Evolutionary conservation across 768 basidiomycete species (phyloP).

Genomic region (Psilocybe sp.): DNA sequence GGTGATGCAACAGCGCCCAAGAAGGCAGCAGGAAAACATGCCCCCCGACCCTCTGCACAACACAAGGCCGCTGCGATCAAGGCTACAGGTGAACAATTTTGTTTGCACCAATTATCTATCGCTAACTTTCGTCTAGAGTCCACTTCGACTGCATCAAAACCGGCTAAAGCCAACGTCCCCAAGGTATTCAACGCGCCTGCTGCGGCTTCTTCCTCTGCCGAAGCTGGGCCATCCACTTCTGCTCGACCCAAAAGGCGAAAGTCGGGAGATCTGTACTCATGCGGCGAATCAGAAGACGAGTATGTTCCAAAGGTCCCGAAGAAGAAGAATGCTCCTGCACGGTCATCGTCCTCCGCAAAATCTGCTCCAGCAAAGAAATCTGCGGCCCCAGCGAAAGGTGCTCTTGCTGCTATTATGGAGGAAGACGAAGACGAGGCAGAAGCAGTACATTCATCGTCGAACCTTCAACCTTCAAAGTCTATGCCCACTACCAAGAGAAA

Average conservation of each 20-base stretch:
- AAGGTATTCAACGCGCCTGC: background rate
- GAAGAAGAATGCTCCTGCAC: background rate
- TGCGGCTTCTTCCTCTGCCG: background rate
- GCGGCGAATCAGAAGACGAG: constrained; percentile 16
- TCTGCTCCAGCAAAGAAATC: background rate
- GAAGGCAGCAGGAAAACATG: background rate
- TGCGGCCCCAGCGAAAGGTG: background rate
- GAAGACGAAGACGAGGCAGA: constrained; percentile 18
- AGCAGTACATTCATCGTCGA: background rate
- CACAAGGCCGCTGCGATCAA: background rate
- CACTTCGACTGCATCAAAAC: background rate
- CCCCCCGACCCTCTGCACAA: background rate
- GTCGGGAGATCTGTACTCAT: constrained; percentile 10
- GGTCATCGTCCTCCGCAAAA: background rate
- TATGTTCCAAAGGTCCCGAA: constrained; percentile 11
- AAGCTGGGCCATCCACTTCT: background rate
- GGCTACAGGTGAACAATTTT: background rate
- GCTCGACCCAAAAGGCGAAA: constrained; percentile 2
- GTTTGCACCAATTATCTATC: too few relatives aligned
- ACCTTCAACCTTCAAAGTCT: too few relatives aligned
- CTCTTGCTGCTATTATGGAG: constrained; percentile 15
- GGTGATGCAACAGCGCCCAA: background rate
- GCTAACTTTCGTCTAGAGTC: too few relatives aligned
- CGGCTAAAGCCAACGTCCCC: background rate
- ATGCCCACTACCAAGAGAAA: too few relatives aligned